phyloP scores from a whole-genome alignment of 106 monocot genomes.

The Dendrobium catenatum region DNA sequence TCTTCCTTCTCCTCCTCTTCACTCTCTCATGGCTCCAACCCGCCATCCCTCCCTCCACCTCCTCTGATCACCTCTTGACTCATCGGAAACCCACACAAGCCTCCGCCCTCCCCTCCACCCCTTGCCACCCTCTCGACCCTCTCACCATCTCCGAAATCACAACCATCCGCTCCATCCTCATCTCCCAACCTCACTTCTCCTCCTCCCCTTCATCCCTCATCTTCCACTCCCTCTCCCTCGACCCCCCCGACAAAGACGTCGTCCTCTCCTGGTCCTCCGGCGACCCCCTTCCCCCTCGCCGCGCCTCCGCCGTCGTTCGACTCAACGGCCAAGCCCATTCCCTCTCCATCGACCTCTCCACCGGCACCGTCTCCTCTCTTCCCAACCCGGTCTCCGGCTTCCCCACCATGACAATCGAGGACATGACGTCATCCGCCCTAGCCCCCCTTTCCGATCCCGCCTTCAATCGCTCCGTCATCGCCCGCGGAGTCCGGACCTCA shows the following conservation, averaged over 20 bases:
- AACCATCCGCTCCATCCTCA: slow-evolving; percentile 40
- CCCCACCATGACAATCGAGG: slow-evolving; percentile 80
- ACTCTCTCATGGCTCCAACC: background rate
- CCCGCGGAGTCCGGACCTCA: slow-evolving; percentile 61
- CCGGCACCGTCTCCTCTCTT: slow-evolving; percentile 14
- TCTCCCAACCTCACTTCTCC: slow-evolving; percentile 52
- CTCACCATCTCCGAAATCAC: slow-evolving; percentile 57
- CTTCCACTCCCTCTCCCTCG: slow-evolving; percentile 73
- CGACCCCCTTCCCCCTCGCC: slow-evolving; percentile 37
- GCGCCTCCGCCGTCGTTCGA: slow-evolving; percentile 39
- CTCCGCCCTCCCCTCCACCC: slow-evolving; percentile 14
- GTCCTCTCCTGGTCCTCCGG: slow-evolving; percentile 37
- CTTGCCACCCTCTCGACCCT: slow-evolving; percentile 72
- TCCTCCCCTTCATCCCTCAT: slow-evolving; percentile 55
- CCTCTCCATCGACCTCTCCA: slow-evolving; percentile 36
- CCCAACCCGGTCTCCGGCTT: slow-evolving; percentile 42
- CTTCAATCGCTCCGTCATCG: slow-evolving; percentile 50
- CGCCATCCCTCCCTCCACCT: no score
- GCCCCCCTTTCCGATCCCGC: slow-evolving; percentile 46
- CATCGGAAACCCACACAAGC: background rate
- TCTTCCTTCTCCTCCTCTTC: background rate
- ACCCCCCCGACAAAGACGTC: slow-evolving; percentile 49
- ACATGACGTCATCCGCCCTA: slow-evolving; percentile 39
- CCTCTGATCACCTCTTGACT: background rate
- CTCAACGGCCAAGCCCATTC: slow-evolving; percentile 26